phyloP scores from a whole-genome alignment of 345 rosid species.

The Abelmoschus esculentus region DNA sequence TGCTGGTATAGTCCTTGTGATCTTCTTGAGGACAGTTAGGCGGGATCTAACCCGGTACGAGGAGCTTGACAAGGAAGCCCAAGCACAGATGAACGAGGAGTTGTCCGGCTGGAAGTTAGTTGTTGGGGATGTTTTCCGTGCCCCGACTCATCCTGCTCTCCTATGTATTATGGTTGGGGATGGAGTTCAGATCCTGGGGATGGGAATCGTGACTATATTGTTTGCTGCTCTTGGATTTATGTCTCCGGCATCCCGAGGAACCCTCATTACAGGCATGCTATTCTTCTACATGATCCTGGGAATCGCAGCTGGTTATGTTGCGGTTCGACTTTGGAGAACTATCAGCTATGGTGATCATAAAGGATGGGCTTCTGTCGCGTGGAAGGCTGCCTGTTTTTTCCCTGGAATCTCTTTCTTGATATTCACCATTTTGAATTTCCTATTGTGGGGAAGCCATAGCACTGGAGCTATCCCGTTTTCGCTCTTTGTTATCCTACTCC shows the following conservation, averaged over 20 bases:
- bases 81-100: not conserved
- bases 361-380: slow-evolving; percentile 47
- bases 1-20: not conserved
- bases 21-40: not conserved
- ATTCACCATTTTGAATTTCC: slow-evolving; percentile 34
- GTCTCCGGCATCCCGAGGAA: slow-evolving; percentile 60
- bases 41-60: not conserved
- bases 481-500: not conserved
- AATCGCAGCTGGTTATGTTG: slow-evolving; percentile 48
- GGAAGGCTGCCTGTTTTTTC: slow-evolving; percentile 53
- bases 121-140: slow-evolving; percentile 56
- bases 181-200: slow-evolving; percentile 58
- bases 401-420: slow-evolving; percentile 51
- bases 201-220: slow-evolving; percentile 49
- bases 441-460: not conserved
- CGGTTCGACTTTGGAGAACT: slow-evolving; percentile 56
- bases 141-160: slow-evolving; percentile 38
- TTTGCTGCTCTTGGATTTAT: slow-evolving; percentile 62
- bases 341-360: slow-evolving; percentile 39
- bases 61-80: not conserved
- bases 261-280: slow-evolving; percentile 50
- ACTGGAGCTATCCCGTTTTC: not conserved
- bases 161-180: slow-evolving; percentile 52
- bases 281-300: slow-evolving; percentile 56
- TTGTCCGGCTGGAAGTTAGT: slow-evolving; percentile 62